Conservation (phyloP, 345 rosid species). For the Salix caprea region DNA sequence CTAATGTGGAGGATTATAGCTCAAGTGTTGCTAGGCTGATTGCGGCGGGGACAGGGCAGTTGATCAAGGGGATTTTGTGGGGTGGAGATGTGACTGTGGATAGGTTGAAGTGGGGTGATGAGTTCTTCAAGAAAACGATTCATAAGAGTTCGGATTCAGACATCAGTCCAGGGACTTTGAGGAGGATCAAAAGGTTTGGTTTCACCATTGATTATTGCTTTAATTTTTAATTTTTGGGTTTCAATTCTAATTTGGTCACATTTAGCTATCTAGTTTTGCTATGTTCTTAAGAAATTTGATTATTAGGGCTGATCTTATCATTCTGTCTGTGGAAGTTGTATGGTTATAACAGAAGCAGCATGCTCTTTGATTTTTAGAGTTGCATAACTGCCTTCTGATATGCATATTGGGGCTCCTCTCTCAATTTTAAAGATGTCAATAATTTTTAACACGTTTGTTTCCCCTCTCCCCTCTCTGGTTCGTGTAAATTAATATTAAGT, state of each 20-base stretch:
- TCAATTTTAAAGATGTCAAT: not conserved
- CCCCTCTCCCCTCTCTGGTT: not conserved
- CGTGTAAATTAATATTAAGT: not conserved
- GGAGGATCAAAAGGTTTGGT: constrained; percentile 69
- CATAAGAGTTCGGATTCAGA: constrained; percentile 37
- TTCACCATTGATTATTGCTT: not conserved
- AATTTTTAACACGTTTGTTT: not conserved
- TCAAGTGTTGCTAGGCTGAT: constrained; percentile 56
- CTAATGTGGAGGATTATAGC: constrained; percentile 88
- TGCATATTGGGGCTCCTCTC: not conserved
- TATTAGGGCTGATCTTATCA: not conserved
- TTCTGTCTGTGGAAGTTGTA: not conserved
- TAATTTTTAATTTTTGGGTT: not conserved
- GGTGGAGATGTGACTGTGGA: constrained; percentile 91
- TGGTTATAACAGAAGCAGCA: not conserved
- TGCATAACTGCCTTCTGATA: not conserved
- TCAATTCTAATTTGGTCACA: not conserved
- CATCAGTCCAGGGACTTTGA: constrained; percentile 56
- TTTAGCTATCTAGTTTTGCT: not conserved
- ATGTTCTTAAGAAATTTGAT: not conserved
- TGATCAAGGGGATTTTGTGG: constrained; percentile 87
- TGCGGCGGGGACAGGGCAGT: constrained; percentile 83
- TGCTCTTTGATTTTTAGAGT: not conserved
- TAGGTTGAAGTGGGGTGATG: constrained; percentile 70
- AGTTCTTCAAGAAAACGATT: constrained; percentile 56